Evolutionary conservation across 2,329 filamentous ascomycete genomes (phyloP).

Genomic region (Drechslerella stenobrocha): DNA sequence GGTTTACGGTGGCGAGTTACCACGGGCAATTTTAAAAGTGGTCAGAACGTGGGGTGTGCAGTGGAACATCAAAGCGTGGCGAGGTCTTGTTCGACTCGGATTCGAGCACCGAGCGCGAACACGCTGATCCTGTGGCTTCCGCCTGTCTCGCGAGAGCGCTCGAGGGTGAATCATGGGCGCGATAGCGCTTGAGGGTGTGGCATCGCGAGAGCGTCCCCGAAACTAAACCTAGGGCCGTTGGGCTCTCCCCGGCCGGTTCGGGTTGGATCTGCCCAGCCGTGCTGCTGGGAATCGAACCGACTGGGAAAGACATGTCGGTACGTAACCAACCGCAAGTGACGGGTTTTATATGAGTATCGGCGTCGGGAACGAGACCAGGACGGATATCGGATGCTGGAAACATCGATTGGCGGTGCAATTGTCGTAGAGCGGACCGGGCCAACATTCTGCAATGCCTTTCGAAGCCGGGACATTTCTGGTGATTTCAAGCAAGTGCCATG

Average conservation of each 20-base stretch:
- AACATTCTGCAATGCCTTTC: conserved; percentile 3
- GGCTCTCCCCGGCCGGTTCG: conserved; percentile 48
- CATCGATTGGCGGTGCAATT: conserved; percentile 1
- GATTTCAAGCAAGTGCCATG: background rate
- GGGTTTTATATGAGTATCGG: background rate
- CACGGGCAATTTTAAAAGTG: no score
- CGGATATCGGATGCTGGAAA: background rate
- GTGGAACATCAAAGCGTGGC: no score
- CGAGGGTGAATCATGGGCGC: no score
- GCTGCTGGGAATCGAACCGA: background rate
- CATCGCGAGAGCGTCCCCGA: no score
- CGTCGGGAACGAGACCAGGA: no score
- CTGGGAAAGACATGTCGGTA: background rate
- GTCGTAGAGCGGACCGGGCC: background rate
- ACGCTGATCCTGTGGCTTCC: conserved; percentile 39
- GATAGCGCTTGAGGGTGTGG: no score
- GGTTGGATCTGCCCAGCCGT: conserved; percentile 25
- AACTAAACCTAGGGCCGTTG: conserved; percentile 22
- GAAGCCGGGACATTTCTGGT: conserved; percentile 2
- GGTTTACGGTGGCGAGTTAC: no score
- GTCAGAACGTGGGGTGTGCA: no score
- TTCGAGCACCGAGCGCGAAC: no score
- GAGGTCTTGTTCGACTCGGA: no score
- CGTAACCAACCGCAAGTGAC: background rate
- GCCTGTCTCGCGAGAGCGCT: conserved; percentile 40